phyloP scores from a whole-genome alignment of 2,329 filamentous ascomycete genomes.

The Neonectria sp. region DNA sequence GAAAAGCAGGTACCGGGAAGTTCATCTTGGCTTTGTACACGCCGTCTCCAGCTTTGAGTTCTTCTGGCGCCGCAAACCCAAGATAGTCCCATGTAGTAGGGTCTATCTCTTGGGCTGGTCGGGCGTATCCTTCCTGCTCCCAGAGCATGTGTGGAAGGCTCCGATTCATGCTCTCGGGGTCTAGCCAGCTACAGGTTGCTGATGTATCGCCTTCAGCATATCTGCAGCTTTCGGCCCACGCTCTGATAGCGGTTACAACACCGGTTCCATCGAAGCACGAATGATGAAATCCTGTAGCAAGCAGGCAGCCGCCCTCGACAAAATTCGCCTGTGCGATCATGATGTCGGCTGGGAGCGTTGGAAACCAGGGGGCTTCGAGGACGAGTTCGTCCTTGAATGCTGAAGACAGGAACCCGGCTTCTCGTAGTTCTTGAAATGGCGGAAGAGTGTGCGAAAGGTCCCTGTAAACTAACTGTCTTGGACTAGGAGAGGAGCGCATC shows the following conservation, averaged over 20 bases:
- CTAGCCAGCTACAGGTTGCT: constrained; percentile 46
- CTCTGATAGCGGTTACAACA: constrained; percentile 47
- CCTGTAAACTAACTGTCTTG: constrained; percentile 42
- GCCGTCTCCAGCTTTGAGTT: constrained; percentile 2
- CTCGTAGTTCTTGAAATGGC: constrained; percentile 45
- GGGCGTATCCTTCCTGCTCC: constrained; percentile 43
- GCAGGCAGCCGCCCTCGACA: constrained; percentile 49
- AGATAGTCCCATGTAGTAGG: constrained; percentile 47
- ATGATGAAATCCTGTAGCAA: constrained; percentile 47
- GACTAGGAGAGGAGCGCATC: background rate
- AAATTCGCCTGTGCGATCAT: constrained; percentile 52
- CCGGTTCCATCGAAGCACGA: constrained; percentile 49
- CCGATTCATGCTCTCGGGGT: constrained; percentile 52
- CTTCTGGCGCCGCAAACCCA: constrained; percentile 35
- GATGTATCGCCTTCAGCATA: constrained; percentile 44
- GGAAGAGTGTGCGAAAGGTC: constrained; percentile 47
- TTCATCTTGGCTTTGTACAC: background rate
- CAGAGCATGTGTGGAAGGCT: constrained; percentile 48
- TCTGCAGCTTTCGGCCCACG: constrained; percentile 51
- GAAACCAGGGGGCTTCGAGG: constrained; percentile 41
- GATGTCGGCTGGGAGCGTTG: constrained; percentile 47
- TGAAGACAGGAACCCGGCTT: constrained; percentile 46
- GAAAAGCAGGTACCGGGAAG: constrained; percentile 41
- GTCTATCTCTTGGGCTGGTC: constrained; percentile 43
- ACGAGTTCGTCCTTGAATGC: constrained; percentile 48